Base-by-base conservation (phyloP, 1,284 basidiomycete genomes). In the Ceratobasidium sp. region DNA sequence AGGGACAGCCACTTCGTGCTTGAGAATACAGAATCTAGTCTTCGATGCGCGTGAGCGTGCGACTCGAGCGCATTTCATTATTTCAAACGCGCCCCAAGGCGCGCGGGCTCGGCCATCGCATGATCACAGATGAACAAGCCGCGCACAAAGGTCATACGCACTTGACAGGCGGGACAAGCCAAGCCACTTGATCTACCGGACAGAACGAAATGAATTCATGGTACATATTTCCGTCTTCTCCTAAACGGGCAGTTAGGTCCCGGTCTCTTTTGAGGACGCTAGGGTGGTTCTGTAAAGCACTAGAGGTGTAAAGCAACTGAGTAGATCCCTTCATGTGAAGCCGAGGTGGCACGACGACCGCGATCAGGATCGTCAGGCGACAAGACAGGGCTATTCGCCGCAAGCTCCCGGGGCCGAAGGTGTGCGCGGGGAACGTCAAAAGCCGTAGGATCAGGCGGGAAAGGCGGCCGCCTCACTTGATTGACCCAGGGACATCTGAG, bases 381-480 rank as follows among this genome's bases (percentile, higher is more conserved):
- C 36, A 39, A 14, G 21, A 28, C 50, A 52, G 50, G 50, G 50
- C n/a, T 52, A 23, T 32, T 30, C 12, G 16, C 52, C 52, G 52
- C 52, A n/a, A 55, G 52, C 52, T 30, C 10, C 52, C 52, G 52
- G n/a, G 52, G 26, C 52, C 52, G 52, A 34, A 55, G 4, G 14
- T n/a, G 1, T 4, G 4, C 30, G 52, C 30, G 30, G 52, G 52
- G 30, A n/a, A 28, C 12, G 23, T 52, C 23, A 28, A 23, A 52
- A 32, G 30, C 52, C 30, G 52, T 28, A 55, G 52, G 52, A 55
- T 55, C 52, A 34, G 52, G n/a, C 52, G 52, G 52, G 8, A 55
- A 55, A 6, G 26, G 30, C 52, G 30, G 52, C n/a, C 28, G 9
- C 52, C 30, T 55, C 28, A 34, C 30, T 18, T 55, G 52, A 32